Conservation (phyloP, 768 basidiomycete species). For the Mycena floridula region DNA sequence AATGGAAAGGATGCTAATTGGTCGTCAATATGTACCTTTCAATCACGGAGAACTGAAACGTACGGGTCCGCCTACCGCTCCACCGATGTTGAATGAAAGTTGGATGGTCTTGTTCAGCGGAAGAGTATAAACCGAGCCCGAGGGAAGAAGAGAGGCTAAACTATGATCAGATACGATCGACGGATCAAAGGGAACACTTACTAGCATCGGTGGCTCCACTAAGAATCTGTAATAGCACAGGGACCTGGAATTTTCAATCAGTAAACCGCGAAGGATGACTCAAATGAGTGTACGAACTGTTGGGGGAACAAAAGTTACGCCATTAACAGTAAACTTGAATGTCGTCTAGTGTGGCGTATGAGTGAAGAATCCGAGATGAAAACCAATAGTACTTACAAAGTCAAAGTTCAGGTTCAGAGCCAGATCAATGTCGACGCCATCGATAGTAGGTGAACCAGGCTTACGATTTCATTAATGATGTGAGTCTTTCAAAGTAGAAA, state of each 20-base stretch:
- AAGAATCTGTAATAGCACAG: slow-evolving; percentile 45
- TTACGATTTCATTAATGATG: too few species aligned
- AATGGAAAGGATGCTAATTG: slow-evolving; percentile 39
- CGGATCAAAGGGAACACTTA: slow-evolving; percentile 34
- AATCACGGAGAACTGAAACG: slow-evolving; percentile 7
- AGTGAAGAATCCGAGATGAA: too few species aligned
- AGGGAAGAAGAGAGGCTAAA: background rate
- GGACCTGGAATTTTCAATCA: too few species aligned
- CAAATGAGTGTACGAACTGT: too few species aligned
- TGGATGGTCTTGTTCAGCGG: slow-evolving; percentile 41
- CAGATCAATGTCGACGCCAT: too few species aligned
- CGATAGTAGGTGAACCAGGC: too few species aligned
- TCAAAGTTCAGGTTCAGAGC: too few species aligned
- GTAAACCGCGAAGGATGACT: too few species aligned
- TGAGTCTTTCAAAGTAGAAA: too few species aligned
- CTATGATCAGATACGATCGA: slow-evolving; percentile 24
- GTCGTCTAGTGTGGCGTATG: too few species aligned
- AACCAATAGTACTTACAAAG: too few species aligned
- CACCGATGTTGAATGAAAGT: slow-evolving; percentile 34
- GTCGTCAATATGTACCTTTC: background rate
- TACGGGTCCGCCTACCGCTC: slow-evolving; percentile 25
- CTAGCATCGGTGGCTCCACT: slow-evolving; percentile 31
- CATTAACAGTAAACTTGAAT: slow-evolving; percentile 9
- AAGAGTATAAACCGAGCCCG: slow-evolving; percentile 8
- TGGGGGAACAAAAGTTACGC: slow-evolving; percentile 17